Conservation (phyloP, 129 eudicot species). For the Flaveria trinervia region DNA sequence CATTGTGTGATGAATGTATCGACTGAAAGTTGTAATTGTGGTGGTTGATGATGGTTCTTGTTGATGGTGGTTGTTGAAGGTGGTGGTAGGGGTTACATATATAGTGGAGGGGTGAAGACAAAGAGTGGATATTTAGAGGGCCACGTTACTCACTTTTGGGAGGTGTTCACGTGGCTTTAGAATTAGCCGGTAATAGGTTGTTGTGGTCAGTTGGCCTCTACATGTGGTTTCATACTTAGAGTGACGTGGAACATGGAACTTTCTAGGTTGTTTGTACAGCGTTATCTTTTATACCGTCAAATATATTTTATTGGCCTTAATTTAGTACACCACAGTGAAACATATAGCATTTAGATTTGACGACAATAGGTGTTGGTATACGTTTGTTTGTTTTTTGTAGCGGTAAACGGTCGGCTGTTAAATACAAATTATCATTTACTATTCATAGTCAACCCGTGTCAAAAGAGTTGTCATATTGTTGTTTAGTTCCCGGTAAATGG, state of each 20-base stretch:
- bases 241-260: neutral
- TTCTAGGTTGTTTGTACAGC: neutral
- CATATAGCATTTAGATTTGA: no score
- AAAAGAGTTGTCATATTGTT: no score
- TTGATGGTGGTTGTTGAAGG: neutral
- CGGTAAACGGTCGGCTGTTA: no score
- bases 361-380: no score
- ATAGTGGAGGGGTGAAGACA: conserved; percentile 13
- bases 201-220: conserved; percentile 21
- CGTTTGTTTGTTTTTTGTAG: no score
- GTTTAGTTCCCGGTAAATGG: no score
- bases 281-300: neutral
- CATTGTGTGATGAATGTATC: neutral
- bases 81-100: neutral
- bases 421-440: no score
- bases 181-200: neutral
- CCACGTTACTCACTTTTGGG: conserved; percentile 53
- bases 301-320: neutral
- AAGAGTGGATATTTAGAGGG: conserved; percentile 51
- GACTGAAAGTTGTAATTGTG: neutral
- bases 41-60: neutral
- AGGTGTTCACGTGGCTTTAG: conserved; percentile 25
- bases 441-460: no score
- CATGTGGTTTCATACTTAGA: conserved; percentile 1
- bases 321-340: neutral